Evolutionary conservation across 23 red algal species (phyloP), one percentile per base, ranked within the genome.

Genomic region (Cyanidiococcus yangmingshanensis): DNA sequence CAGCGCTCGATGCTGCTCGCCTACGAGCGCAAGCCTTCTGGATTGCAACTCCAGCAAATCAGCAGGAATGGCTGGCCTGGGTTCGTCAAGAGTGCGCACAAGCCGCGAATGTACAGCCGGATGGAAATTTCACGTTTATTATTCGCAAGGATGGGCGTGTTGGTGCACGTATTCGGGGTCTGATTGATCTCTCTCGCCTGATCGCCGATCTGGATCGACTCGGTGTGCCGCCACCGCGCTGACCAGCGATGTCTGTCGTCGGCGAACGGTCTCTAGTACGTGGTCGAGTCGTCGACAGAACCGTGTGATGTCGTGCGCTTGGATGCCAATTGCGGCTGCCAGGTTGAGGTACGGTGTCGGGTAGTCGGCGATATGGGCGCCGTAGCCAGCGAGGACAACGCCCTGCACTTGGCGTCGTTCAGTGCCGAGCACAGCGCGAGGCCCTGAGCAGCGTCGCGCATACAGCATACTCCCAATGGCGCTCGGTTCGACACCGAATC

Each of bases 401-500:
- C 63, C 63, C 63, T 71, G n/a, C n/a, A 71, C 32, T 12, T 3
- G 32, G 7, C 63, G 63, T 29, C 63, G 63, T 29, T 71, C 63
- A 29, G 63, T 71, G 63, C n/a, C 63, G n/a, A 71, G 63, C n/a
- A 71, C 32, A 29, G 63, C 63, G 63, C 63, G 63, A 12, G 63
- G 32, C 63, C 63, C 63, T 25, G 63, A 71, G 32, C 63, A 71
- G 63, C 63, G 63, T 30, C 63, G 7, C 63, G 63, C 63, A 29
- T 71, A 71, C 63, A 71, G 32, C 63, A 71, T 71, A 29, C 63
- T 71, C n/a, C 63, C 63, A 29, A 71, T 71, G 3, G 21, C n/a
- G 16, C 16, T 35, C 27, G 63, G 63, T 29, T 71, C 63, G n/a
- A 71, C 27, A 7, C n/a, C 63, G 32, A 12, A 7, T 29, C 7